Evolutionary conservation across 2,329 filamentous ascomycete species (phyloP), one percentile per base, ranked within the genome.

Genomic region (Fusarium anguioides): DNA sequence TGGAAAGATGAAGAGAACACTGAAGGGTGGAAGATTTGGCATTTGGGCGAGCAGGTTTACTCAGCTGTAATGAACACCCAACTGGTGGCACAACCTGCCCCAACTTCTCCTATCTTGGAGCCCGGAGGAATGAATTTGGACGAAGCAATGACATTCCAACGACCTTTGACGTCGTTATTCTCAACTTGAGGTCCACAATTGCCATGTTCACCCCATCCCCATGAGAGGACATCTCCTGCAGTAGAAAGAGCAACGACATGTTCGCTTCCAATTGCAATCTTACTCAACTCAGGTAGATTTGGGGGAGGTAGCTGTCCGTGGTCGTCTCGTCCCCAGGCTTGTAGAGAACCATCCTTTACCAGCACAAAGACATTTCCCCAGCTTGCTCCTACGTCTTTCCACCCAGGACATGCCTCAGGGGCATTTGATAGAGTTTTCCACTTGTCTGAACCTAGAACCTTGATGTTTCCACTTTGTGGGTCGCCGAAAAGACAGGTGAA

Each of bases 161-260:
- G 83, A 11, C 86, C 90, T 66, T 89, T 90, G 42, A 94, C 88
- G 77, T 92, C 87, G 47, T 87, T 88, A 63, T 85, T 81, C 18
- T 84, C 81, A 63, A 88, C 87, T 14, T 85, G 82, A 33, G 88
- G 86, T 5, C 96, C 96, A 76, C 96, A 99, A 76, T 99, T 99
- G 3, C 96, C 96, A 79, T 99, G 96, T 79, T 98, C 95, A 3
- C 94, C 94, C 96, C 96, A 99, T 20, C 96, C 96, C 93, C 95
- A 98, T 3, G 92, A 87, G 46, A 96, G 79, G 2, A 97, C 87
- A 48, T 89, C 86, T 3, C 87, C 87, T 20, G 85, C 82, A 11
- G 79, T 80, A 0, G 91, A 88, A 24, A 95, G 78, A 10, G 89
- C 92, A 64, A 98, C 78, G n/a, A 87, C 88, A 77, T 99, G 96